Base-by-base conservation (phyloP, 805 yeast genomes). In the Jamesozyma spencerorum region DNA sequence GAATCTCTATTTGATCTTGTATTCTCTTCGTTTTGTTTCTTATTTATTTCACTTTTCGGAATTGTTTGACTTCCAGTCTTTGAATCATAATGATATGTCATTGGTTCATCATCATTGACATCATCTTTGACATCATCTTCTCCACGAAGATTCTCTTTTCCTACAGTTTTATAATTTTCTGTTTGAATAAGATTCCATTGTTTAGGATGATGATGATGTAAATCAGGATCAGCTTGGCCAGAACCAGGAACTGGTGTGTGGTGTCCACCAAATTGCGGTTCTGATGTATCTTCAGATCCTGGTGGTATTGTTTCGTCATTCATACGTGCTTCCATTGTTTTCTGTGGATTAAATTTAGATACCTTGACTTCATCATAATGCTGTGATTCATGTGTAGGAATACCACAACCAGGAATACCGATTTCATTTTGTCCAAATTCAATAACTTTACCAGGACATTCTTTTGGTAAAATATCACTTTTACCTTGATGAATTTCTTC, bases 371-470 rank as follows among this genome's bases (percentile, higher is more conserved):
- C 33, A 14, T 38, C 14, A 17, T 28, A 28, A n/a, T 26, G 33
- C 8, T 36, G 36, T 3, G 20, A 3, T 27, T 26, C 31, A 15
- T 30, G 33, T 4, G 28, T 29, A 3, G 31, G 38, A 11, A 31
- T 32, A 18, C 50, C 50, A 39, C 50, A 47, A 2, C 50, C 50
- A 15, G 48, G 50, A 14, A 47, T 43, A 4, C 43, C 43, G 1
- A 43, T 28, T 4, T 18, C 26, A 3, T 34, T 31, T 4, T 26
- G 31, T 18, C 39, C 42, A 36, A 39, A 37, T 13, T 40, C 24
- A 15, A 44, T 13, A 5, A 30, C 30, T 3, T 20, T 12, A 1
- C 47, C 45, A 0, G 45, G 40, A 26, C 42, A 38, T 1, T 26
- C 39, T 11, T 18, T 26, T 8, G 47, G 47, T 18, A 44, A n/a